Evolutionary conservation across 192 early-diverging fungal genomes (phyloP), one percentile per base, ranked within the genome.

Genomic region (Entomortierella beljakovae): DNA sequence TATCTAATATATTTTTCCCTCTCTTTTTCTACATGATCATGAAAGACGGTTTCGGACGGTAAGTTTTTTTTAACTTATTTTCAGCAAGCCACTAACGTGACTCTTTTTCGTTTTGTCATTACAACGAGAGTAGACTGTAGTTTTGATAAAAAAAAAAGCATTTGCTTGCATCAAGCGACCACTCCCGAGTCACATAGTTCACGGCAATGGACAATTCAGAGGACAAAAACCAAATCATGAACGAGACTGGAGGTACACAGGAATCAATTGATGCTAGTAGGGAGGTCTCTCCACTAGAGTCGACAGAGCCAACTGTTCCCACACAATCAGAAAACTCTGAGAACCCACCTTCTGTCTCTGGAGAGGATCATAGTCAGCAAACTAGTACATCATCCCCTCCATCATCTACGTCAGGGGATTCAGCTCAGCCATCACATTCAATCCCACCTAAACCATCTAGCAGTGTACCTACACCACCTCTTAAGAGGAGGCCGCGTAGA

Each of bases 401-500:
- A 15, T 33, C 70, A 40, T 57, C 58, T 25, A 28, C 40, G 29
- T 46, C 62, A 25, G 57, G 46, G 16, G 26, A 50, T 3, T 5
- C 15, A 16, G 28, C 58, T 23, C 66, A 65, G 53, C 64, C 31
- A 28, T 16, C 64, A 29, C 56, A 51, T 7, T 49, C 57, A 26
- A 20, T 28, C 6, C 10, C 67, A 11, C 7, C 37, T 18, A 68
- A 61, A 26, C 26, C 68, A 25, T 35, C 64, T 25, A 32, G 59
- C n/a, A 57, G 68, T 26, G 43, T 40, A 33, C 62, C 67, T 15
- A 42, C 61, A 16, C 65, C 52, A 18, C 72, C 61, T 29, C 26
- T 73, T 26, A 71, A 64, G 31, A 71, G 70, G 16, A 57, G 70
- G n/a, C 80, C 80, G 13, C 61, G 72, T 9, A 58, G 72, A 58